Percentiles rank a stretch among this genome's conserved stretches.
Evolutionary conservation across 768 basidiomycete species (phyloP).

Genomic region (Jaapia argillacea): DNA sequence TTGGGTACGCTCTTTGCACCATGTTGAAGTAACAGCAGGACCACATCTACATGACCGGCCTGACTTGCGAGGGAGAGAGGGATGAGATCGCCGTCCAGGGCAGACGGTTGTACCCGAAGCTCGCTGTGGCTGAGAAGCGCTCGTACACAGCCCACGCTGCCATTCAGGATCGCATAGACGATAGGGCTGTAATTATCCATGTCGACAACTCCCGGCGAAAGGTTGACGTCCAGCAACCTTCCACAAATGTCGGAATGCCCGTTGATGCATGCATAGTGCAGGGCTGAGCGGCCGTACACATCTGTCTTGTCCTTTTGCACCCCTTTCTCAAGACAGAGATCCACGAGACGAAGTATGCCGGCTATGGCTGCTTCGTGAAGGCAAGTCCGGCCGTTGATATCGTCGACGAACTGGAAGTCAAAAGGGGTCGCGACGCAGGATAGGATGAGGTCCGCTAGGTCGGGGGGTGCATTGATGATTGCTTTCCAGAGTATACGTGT

Average conservation of each 20-base stretch:
- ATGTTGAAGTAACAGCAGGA: conserved; percentile 61
- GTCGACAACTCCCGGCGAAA: conserved; percentile 65
- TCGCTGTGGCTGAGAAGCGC: conserved; percentile 71
- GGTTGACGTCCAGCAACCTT: conserved; percentile 58
- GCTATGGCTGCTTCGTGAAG: conserved; percentile 90
- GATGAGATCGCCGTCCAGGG: conserved; percentile 57
- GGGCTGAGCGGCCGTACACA: conserved; percentile 83
- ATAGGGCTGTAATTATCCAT: conserved; percentile 93
- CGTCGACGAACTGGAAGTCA: conserved; percentile 88
- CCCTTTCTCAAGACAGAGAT: conserved; percentile 67
- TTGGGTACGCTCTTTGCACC: conserved; percentile 78
- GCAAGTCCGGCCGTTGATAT: conserved; percentile 92
- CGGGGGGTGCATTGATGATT: conserved; percentile 66
- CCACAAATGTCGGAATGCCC: conserved; percentile 72
- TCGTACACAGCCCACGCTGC: conserved; percentile 72
- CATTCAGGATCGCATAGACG: conserved; percentile 85
- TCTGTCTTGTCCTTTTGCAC: conserved; percentile 70
- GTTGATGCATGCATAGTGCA: conserved; percentile 95
- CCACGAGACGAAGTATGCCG: conserved; percentile 67
- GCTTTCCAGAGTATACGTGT: conserved; percentile 95
- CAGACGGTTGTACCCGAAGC: conserved; percentile 49
- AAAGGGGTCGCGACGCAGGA: conserved; percentile 58
- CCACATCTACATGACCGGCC: conserved; percentile 79
- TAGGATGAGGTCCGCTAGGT: conserved; percentile 68
- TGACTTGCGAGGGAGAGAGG: conserved; percentile 90